These are phyloP conservation scores for Quercus cerris DNA, from an alignment of 306 rosid genomes.

Conservation along the genomic window DNA sequence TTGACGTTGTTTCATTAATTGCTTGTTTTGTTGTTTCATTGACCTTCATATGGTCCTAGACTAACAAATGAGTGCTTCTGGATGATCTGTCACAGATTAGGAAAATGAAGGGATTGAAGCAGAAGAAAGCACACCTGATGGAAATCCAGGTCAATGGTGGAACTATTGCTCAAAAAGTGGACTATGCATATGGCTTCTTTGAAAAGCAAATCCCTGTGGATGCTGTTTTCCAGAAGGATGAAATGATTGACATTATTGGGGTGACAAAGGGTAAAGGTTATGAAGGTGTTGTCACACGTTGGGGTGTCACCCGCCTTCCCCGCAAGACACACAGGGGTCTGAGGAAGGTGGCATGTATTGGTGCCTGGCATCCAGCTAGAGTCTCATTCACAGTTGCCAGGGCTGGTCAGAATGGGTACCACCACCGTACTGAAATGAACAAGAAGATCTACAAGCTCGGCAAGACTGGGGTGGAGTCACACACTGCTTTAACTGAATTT, in stretches of 20 bases:
- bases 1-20: not conserved
- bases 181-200: conserved; percentile 64
- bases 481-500: conserved; percentile 60
- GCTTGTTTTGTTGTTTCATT: not conserved
- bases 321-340: conserved; percentile 90
- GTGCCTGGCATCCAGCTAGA: conserved; percentile 96
- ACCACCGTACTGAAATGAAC: conserved; percentile 83
- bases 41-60: not conserved
- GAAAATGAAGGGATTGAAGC: conserved; percentile 85
- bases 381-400: conserved; percentile 90
- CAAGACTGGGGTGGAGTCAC: conserved; percentile 61
- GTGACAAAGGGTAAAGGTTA: conserved; percentile 92
- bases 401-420: conserved; percentile 92
- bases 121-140: conserved; percentile 90
- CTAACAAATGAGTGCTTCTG: not conserved
- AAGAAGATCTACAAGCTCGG: conserved; percentile 78
- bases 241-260: conserved; percentile 83
- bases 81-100: conserved; percentile 43
- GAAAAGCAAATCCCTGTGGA: conserved; percentile 85
- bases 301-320: conserved; percentile 94
- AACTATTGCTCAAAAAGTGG: conserved; percentile 67
- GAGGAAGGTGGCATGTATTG: conserved; percentile 92
- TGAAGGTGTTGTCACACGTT: conserved; percentile 84
- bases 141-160: conserved; percentile 87
- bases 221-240: conserved; percentile 92